Evolutionary conservation across 345 rosid species (phyloP), one percentile per base, ranked within the genome.

Genomic region (Isatis tinctoria): DNA sequence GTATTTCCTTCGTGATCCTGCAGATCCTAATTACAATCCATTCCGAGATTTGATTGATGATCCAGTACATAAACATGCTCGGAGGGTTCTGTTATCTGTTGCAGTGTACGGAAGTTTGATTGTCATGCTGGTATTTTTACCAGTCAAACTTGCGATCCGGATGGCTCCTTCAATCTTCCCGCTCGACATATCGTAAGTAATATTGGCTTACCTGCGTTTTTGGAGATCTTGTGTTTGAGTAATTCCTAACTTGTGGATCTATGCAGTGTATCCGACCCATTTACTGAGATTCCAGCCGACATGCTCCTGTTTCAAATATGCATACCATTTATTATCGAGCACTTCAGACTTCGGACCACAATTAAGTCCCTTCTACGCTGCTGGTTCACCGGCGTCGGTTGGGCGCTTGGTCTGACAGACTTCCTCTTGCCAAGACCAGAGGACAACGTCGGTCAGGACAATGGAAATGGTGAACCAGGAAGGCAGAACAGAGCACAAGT

Each of bases 31-130:
- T 81, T 96, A 96, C 81, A 96, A 96, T 65, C 98, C 99, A 14
- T 95, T 92, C 78, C 96, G 99, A 27, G 97, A 96, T 89, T 81
- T 96, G 74, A 96, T 96, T 67, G 99, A 96, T 81, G 99, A 96
- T 85, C 93, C 97, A 53, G 96, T 89, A 56, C 97, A 89, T 87
- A 96, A 96, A 81, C 94, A 92, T 87, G 98, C 95, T 63, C 92
- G 97, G 64, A 89, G 96, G 70, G 95, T 92, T 76, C 72, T 96
- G 83, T 80, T 96, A 83, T 90, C 97, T 37, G 90, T 90, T 79
- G 97, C 96, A 10, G 98, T 90, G 60, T 96, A 92, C 84, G 99
- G 99, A 70, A 88, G 98, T 79, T 82, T 96, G 81, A 96, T 96
- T 80, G 96, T 96, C 76, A 87, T 96, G 97, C 86, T 96, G 81